Conservation (phyloP, 441 rosid species). For the Pelargonium fulgidum region DNA sequence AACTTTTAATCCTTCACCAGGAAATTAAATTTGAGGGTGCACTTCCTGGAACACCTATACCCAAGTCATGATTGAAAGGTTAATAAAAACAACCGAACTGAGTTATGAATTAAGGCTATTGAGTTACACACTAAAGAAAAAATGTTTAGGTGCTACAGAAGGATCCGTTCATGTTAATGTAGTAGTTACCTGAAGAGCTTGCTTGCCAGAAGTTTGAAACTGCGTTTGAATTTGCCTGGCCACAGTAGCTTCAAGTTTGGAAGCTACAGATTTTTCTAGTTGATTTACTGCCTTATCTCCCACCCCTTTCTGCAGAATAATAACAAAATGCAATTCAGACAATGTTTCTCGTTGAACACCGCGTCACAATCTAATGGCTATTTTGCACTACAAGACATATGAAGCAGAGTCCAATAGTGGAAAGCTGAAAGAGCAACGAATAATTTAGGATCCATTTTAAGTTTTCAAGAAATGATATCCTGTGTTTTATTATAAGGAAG, state of each 20-base stretch:
- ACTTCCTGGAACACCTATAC: not conserved
- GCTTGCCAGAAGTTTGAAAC: conserved; percentile 76
- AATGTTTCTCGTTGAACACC: not conserved
- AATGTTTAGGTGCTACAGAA: not conserved
- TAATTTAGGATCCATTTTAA: not conserved
- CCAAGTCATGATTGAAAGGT: not conserved
- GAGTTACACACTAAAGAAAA: not conserved
- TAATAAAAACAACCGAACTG: not conserved
- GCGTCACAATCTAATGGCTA: conserved; percentile 5
- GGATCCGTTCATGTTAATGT: not conserved
- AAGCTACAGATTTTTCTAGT: conserved; percentile 54
- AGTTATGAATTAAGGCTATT: not conserved
- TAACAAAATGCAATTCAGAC: conserved; percentile 14
- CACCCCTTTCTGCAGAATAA: conserved; percentile 53
- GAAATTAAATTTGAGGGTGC: not conserved
- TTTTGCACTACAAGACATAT: conserved; percentile 8
- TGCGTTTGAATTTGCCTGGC: conserved; percentile 72
- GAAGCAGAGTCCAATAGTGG: conserved; percentile 4
- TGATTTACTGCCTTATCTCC: conserved; percentile 65
- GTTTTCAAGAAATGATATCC: not conserved
- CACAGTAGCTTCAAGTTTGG: conserved; percentile 57
- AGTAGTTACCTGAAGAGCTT: conserved; percentile 58
- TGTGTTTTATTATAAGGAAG: not conserved
- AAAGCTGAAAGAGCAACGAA: conserved; percentile 11
- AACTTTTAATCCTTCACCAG: not conserved